These are phyloP conservation scores for Mycena venus DNA, from an alignment of 768 basidiomycete species.

Conservation along the genomic window DNA sequence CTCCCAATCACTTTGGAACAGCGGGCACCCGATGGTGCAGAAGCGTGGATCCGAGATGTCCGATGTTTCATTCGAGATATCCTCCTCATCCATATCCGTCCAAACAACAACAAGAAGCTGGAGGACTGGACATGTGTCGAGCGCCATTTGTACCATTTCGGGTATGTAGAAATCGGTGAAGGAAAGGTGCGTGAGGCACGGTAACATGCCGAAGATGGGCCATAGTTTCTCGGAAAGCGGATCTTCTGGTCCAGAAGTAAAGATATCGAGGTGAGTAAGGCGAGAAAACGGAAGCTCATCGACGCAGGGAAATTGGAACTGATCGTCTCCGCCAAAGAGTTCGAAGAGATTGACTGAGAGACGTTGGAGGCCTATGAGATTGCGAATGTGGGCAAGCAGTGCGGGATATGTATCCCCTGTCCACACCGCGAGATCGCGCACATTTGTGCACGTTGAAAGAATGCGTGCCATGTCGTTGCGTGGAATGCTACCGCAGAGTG, in stretches of 20 bases:
- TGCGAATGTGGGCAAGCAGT: not conserved
- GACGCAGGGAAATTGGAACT: not conserved
- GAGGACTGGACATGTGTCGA: not conserved
- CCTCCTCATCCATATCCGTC: not conserved
- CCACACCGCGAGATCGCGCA: conserved; percentile 14
- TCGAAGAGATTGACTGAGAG: conserved; percentile 20
- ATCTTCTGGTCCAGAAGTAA: not conserved
- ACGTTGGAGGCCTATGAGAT: conserved; percentile 4
- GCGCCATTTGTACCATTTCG: not conserved
- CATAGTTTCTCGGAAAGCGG: not conserved
- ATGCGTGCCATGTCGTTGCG: not conserved
- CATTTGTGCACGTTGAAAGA: conserved; percentile 23
- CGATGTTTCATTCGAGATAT: not conserved
- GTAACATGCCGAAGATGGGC: conserved; percentile 18
- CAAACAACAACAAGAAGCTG: conserved; percentile 12
- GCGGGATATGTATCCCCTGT: conserved; percentile 19
- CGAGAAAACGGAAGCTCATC: not conserved
- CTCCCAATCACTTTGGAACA: conserved; percentile 17
- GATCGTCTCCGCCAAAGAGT: not conserved
- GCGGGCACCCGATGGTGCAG: not conserved
- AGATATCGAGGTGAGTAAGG: conserved; percentile 29
- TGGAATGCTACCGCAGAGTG: not conserved
- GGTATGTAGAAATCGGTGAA: conserved; percentile 1
- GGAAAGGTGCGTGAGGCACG: conserved; percentile 19
- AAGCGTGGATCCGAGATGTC: conserved; percentile 20